phyloP scores from a whole-genome alignment of 2,329 filamentous ascomycete genomes.

The Xylariaceae sp. region DNA sequence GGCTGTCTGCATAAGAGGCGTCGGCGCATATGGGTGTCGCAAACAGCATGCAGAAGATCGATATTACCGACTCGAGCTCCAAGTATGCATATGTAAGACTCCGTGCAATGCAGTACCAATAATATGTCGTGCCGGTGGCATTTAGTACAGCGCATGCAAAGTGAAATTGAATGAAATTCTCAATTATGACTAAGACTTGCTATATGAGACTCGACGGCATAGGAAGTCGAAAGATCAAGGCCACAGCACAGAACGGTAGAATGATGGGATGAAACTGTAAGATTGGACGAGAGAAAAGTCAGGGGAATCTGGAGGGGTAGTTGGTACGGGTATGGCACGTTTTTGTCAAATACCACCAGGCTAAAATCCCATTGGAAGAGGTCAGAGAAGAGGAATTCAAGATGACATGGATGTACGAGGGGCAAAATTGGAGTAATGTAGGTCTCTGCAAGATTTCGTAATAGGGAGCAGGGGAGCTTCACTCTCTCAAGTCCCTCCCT shows the following conservation, averaged over 20 bases:
- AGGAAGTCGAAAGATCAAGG: not conserved
- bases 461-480: slow-evolving; percentile 5
- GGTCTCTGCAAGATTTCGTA: slow-evolving; percentile 11
- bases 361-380: slow-evolving; percentile 5
- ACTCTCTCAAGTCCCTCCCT: not conserved
- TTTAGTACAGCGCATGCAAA: too few relatives aligned
- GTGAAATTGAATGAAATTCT: too few relatives aligned
- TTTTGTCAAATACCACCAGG: slow-evolving; percentile 9
- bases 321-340: slow-evolving; percentile 6
- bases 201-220: not conserved
- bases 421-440: slow-evolving; percentile 15
- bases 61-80: too few relatives aligned
- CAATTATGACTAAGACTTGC: too few relatives aligned
- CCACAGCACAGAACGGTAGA: not conserved
- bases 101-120: too few relatives aligned
- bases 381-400: not conserved
- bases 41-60: too few relatives aligned
- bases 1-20: too few relatives aligned
- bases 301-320: slow-evolving; percentile 4
- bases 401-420: slow-evolving; percentile 7
- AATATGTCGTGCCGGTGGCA: too few relatives aligned
- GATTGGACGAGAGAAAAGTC: slow-evolving; percentile 1
- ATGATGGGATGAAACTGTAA: not conserved
- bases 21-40: too few relatives aligned
- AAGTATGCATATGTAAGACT: too few relatives aligned